Evolutionary conservation across 2,329 filamentous ascomycete genomes (phyloP).

Genomic region (Bipolaris bicolor): DNA sequence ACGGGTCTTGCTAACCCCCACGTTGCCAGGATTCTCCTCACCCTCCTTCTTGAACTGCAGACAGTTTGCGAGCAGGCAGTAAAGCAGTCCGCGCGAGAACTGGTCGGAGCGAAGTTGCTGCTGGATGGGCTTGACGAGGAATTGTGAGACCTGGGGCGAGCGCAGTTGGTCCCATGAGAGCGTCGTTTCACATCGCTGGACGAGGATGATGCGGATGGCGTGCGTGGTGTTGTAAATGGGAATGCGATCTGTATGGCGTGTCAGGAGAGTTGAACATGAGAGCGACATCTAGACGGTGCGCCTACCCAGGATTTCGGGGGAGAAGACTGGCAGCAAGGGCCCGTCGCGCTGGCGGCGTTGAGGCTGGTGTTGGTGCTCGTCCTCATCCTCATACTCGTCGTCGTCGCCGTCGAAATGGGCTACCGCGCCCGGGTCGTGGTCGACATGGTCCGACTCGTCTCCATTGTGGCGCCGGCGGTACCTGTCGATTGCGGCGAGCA

Average conservation of each 20-base stretch:
- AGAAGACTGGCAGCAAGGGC: slow-evolving; percentile 51
- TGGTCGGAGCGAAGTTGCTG: slow-evolving; percentile 83
- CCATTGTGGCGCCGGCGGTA: slow-evolving; percentile 38
- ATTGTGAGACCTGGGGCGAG: slow-evolving; percentile 95
- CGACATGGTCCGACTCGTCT: slow-evolving; percentile 29
- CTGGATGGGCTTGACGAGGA: slow-evolving; percentile 93
- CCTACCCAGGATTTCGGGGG: slow-evolving; percentile 47
- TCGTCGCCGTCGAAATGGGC: slow-evolving; percentile 39
- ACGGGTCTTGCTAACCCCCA: slow-evolving; percentile 81
- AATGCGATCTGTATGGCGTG: slow-evolving; percentile 68
- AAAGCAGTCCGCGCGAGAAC: slow-evolving; percentile 84
- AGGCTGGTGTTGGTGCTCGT: slow-evolving; percentile 37
- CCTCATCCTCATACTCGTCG: slow-evolving; percentile 36
- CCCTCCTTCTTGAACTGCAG: slow-evolving; percentile 91
- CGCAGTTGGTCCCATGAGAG: slow-evolving; percentile 93
- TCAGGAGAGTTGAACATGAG: slow-evolving; percentile 32
- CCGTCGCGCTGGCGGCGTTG: slow-evolving; percentile 38
- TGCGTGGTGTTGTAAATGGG: slow-evolving; percentile 92
- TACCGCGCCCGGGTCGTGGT: slow-evolving; percentile 26
- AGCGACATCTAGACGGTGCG: slow-evolving; percentile 6
- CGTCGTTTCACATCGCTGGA: slow-evolving; percentile 86
- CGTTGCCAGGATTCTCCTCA: slow-evolving; percentile 79
- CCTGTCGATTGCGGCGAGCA: slow-evolving; percentile 40
- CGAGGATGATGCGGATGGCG: slow-evolving; percentile 82
- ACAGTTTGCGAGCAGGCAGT: slow-evolving; percentile 91